Conservation (phyloP, 805 yeast genomes). For the Saturnispora hagleri region DNA sequence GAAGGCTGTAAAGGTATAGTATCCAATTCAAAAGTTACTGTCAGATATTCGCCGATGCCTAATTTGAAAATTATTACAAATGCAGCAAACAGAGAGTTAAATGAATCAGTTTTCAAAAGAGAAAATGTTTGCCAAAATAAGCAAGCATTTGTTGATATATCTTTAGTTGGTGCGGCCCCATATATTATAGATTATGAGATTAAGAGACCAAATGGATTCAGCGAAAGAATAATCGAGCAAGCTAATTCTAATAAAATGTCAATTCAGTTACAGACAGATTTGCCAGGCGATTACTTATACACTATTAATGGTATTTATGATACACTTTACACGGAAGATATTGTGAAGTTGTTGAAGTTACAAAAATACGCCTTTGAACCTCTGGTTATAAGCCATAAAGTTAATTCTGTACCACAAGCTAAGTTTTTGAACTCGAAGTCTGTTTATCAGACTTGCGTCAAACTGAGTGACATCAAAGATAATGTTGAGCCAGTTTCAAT, state of each 20-base stretch:
- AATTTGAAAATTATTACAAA: slow-evolving; percentile 10
- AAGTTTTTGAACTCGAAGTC: slow-evolving; percentile 16
- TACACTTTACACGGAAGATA: slow-evolving; percentile 42
- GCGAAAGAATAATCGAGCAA: slow-evolving; percentile 31
- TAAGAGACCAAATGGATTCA: slow-evolving; percentile 44
- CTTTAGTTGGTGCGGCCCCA: slow-evolving; percentile 50
- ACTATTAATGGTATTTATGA: slow-evolving; percentile 57
- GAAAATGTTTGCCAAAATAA: slow-evolving; percentile 20
- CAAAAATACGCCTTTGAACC: slow-evolving; percentile 23
- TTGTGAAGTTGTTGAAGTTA: slow-evolving; percentile 22
- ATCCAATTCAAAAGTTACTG: slow-evolving; percentile 15
- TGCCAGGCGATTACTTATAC: slow-evolving; percentile 55
- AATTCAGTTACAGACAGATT: slow-evolving; percentile 33
- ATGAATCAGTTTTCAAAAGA: slow-evolving; percentile 8
- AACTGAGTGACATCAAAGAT: slow-evolving; percentile 18
- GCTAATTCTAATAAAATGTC: slow-evolving; percentile 35
- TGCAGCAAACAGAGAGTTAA: neutral
- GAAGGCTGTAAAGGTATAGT: slow-evolving; percentile 39
- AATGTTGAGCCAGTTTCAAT: slow-evolving; percentile 45
- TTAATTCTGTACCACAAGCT: slow-evolving; percentile 55
- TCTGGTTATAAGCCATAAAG: slow-evolving; percentile 39
- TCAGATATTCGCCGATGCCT: slow-evolving; percentile 26
- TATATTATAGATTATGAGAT: slow-evolving; percentile 64
- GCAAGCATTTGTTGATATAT: slow-evolving; percentile 25
- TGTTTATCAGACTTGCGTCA: slow-evolving; percentile 24